Evolutionary conservation across 331 rosid genomes (phyloP), one percentile per base, ranked within the genome.

Genomic region (Pyrus hybrid): DNA sequence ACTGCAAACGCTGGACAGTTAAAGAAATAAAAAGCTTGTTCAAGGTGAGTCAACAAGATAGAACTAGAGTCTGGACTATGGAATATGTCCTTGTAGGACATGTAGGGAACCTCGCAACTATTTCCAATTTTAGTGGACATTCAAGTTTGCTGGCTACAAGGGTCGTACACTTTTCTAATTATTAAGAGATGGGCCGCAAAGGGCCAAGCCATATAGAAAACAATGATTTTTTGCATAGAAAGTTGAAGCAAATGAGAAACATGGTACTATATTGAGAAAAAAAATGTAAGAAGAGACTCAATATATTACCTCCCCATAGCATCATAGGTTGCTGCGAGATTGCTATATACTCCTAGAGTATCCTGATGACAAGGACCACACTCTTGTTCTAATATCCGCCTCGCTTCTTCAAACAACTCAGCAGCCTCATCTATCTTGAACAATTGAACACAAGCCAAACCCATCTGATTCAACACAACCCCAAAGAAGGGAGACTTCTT

Each of bases 241-340:
- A 17, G 57, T 58, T 28, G 53, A 63, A 41, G 63, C 13, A 26
- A 41, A 63, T 73, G 25, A 68, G 53, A 71, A 41, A 32, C 13
- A 22, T 7, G 67, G 64, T 43, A 28, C 60, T 62, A 41, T 65
- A 18, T 26, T 49, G 66, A 67, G 17, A 63, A 37, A 64, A 64
- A 2, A 70, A 41, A 35, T 69, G 53, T 76, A 70, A 30, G 28
- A 25, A 47, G 45, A 80, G 67, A 60, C 67, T 54, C 54, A 28
- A n/a, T 13, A 71, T 13, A 63, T 80, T 89, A 95, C 99, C 99
- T 95, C 74, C 99, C 99, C 97, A 90, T 88, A 41, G 99, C 99
- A 87, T 95, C 99, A 82, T 95, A 95, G 74, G 98, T 95, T 80
- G 99, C 99, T 6, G 99, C 99, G 60, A 95, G 99, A 81, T 92